Evolutionary conservation across 2,329 filamentous ascomycete genomes (phyloP).

Genomic region (Diaporthe ampelina): DNA sequence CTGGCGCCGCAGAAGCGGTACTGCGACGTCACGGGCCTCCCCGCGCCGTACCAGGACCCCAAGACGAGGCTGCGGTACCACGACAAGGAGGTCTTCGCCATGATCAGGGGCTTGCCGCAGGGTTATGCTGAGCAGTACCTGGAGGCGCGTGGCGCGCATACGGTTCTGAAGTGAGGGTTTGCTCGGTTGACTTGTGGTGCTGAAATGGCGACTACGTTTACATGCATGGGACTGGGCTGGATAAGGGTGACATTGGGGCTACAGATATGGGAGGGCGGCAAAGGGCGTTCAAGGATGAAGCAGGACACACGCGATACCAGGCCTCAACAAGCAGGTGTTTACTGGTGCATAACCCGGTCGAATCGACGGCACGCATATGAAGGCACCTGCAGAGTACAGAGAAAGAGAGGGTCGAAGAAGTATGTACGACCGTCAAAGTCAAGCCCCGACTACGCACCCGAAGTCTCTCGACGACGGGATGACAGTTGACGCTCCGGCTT

Average conservation of each 20-base stretch:
- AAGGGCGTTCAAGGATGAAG: conserved; percentile 36
- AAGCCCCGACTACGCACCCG: conserved; percentile 92
- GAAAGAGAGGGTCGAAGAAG: conserved; percentile 3
- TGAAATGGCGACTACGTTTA: neutral
- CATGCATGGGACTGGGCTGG: neutral
- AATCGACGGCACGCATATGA: neutral
- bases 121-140: conserved; percentile 89
- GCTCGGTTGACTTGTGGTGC: neutral
- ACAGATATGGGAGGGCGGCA: neutral
- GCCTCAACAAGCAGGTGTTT: neutral
- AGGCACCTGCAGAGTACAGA: conserved; percentile 33
- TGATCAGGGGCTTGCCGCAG: conserved; percentile 85
- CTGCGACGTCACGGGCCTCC: conserved; percentile 94
- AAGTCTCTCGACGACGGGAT: conserved; percentile 82
- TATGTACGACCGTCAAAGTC: conserved; percentile 94
- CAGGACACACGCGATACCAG: neutral
- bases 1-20: conserved; percentile 89
- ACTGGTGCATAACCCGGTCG: neutral
- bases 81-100: conserved; percentile 89
- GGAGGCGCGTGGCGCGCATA: conserved; percentile 91
- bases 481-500: conserved; percentile 98
- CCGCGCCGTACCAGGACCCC: conserved; percentile 93
- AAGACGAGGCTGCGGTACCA: conserved; percentile 96
- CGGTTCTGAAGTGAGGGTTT: conserved; percentile 82
- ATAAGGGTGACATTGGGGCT: neutral